A percentile compares a stretch with the other conserved stretches of the same genome.
These are phyloP conservation scores for Bondarzewia mesenterica DNA, from an alignment of 1,284 basidiomycete genomes.

Conservation along the genomic window DNA sequence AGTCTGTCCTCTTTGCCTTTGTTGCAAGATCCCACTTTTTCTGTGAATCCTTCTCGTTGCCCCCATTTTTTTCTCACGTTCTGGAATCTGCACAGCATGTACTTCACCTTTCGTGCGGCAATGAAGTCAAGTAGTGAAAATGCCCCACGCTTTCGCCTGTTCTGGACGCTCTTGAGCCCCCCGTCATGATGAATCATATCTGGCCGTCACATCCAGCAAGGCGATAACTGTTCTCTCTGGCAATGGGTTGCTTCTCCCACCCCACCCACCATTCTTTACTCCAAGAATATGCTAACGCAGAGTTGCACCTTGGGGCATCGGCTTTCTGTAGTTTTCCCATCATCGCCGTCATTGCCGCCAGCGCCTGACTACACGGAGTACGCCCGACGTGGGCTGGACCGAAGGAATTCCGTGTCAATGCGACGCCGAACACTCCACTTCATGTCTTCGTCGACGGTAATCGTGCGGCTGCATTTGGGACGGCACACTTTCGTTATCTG, in stretches of 20 bases:
- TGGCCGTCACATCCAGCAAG: background rate
- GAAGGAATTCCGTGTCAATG: background rate
- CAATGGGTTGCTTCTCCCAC: background rate
- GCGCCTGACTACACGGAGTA: background rate
- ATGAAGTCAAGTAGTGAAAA: background rate
- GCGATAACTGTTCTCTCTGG: background rate
- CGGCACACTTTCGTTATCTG: background rate
- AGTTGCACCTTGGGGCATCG: background rate
- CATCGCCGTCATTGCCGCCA: conserved; percentile 1
- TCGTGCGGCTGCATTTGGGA: background rate
- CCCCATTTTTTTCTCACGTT: background rate
- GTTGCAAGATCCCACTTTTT: background rate
- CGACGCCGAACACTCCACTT: no score
- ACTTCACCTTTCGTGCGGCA: background rate
- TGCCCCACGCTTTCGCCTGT: background rate
- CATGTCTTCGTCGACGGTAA: background rate
- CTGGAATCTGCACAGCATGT: background rate
- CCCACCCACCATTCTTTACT: background rate
- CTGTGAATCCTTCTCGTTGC: background rate
- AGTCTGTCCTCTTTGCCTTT: background rate
- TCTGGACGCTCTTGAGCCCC: background rate
- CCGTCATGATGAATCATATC: background rate
- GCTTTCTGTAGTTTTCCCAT: background rate
- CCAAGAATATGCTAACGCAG: background rate
- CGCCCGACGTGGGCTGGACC: background rate